These are phyloP conservation scores for Starmera amethionina DNA, from an alignment of 805 yeast genomes.

Conservation along the genomic window DNA sequence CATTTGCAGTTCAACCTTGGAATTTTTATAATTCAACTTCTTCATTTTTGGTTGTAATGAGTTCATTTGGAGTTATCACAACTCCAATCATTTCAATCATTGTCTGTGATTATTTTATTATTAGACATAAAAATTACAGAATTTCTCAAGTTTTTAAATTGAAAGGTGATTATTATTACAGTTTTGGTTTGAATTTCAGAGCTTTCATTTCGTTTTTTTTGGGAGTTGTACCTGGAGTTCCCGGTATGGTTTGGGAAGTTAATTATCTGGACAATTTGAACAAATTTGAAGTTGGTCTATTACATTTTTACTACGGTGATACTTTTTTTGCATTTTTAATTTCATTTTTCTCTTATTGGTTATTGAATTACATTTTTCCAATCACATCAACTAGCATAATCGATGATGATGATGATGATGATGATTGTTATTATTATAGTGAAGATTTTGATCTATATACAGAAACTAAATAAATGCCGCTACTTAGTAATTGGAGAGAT, in stretches of 20 bases:
- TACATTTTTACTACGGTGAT: constrained; percentile 33
- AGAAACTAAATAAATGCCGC: too few relatives aligned
- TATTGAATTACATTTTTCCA: constrained; percentile 27
- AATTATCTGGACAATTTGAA: constrained; percentile 15
- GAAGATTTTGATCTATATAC: too few relatives aligned
- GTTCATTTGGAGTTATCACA: constrained; percentile 25
- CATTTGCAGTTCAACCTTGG: constrained; percentile 28
- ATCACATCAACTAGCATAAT: constrained; percentile 20
- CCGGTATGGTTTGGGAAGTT: constrained; percentile 33
- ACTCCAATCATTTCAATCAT: constrained; percentile 27
- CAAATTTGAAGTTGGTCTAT: constrained; percentile 24
- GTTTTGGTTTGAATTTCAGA: constrained; percentile 33
- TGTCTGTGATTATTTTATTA: constrained; percentile 28
- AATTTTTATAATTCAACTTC: constrained; percentile 24
- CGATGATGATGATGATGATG: constrained; percentile 26
- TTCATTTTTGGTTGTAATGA: constrained; percentile 22
- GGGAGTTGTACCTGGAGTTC: constrained; percentile 38
- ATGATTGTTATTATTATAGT: too few relatives aligned
- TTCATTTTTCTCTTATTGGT: constrained; percentile 28
- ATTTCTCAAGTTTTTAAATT: constrained; percentile 25
- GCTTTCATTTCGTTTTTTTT: constrained; percentile 28
- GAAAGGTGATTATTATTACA: constrained; percentile 24
- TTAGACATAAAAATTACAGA: constrained; percentile 23
- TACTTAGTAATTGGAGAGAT: too few relatives aligned
- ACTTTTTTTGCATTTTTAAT: constrained; percentile 31